These are phyloP conservation scores for Wallacemonas rigidus DNA, from an alignment of 208 protist genomes.

Conservation along the genomic window DNA sequence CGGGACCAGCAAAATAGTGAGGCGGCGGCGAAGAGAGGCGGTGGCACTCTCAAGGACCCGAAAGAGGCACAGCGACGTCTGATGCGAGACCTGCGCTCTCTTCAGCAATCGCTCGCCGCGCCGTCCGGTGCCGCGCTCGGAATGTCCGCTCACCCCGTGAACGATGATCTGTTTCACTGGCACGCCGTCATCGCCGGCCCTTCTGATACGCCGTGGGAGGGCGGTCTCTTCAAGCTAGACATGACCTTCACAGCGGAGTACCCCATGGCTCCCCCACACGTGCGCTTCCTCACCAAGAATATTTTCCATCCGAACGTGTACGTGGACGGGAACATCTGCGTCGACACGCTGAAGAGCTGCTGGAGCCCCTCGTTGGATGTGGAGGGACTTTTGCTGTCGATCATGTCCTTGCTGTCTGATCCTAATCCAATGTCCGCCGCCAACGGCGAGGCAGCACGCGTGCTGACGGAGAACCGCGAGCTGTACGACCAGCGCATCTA, in stretches of 20 bases:
- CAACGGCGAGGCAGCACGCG: constrained; percentile 97
- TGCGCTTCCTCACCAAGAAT: constrained; percentile 96
- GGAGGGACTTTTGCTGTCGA: constrained; percentile 98
- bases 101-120: constrained; percentile 40
- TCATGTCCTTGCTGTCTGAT: constrained; percentile 99
- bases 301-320: constrained; percentile 99
- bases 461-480: constrained; percentile 96
- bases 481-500: constrained; percentile 93
- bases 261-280: constrained; percentile 95
- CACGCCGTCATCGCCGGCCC: constrained; percentile 84
- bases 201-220: constrained; percentile 82
- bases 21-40: constrained; percentile 28
- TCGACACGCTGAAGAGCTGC: constrained; percentile 99
- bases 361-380: constrained; percentile 99
- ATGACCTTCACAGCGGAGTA: constrained; percentile 84
- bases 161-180: constrained; percentile 87
- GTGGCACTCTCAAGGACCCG: constrained; percentile 32
- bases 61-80: constrained; percentile 61
- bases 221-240: constrained; percentile 85
- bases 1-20: constrained; percentile 10
- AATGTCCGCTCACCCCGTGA: constrained; percentile 65
- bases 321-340: constrained; percentile 97
- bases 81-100: constrained; percentile 65
- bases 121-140: constrained; percentile 32
- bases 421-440: constrained; percentile 99